phyloP scores from a whole-genome alignment of 495 filamentous ascomycete species.

The Terfezia boudieri region DNA sequence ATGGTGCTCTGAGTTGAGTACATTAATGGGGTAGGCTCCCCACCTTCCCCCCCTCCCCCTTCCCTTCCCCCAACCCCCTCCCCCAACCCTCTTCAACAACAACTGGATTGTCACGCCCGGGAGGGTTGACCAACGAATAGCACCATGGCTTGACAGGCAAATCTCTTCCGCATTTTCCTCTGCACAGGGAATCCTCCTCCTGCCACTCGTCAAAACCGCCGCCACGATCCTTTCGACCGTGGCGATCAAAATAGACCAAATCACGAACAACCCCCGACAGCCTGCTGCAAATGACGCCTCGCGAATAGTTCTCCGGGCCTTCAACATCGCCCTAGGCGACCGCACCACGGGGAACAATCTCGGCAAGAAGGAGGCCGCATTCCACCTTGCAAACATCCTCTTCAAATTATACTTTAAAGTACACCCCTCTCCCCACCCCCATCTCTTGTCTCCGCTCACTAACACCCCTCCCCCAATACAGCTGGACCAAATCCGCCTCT shows the following conservation, averaged over 20 bases:
- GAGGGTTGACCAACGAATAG: too few species aligned
- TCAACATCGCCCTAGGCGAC: constrained; percentile 76
- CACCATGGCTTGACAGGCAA: not conserved
- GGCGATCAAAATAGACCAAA: constrained; percentile 6
- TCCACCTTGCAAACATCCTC: constrained; percentile 74
- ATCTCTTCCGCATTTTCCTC: constrained; percentile 56
- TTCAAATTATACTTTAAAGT: constrained; percentile 75
- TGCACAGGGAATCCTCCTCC: constrained; percentile 51
- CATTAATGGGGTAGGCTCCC: constrained; percentile 7
- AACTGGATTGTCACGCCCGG: too few species aligned
- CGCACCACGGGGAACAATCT: constrained; percentile 39
- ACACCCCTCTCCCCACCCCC: constrained; percentile 4
- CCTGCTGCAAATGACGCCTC: constrained; percentile 31
- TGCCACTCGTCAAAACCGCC: constrained; percentile 56
- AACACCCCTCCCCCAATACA: constrained; percentile 9
- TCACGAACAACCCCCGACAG: constrained; percentile 49
- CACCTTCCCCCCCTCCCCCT: too few species aligned
- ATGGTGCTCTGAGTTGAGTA: constrained; percentile 6
- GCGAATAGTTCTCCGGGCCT: constrained; percentile 50
- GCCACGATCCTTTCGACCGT: constrained; percentile 35
- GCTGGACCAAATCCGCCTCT: constrained; percentile 40
- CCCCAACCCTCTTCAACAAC: not conserved
- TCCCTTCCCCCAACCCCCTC: too few species aligned
- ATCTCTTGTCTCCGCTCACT: constrained; percentile 2
- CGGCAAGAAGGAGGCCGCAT: constrained; percentile 74